Evolutionary conservation across 352 stramenopile species (phyloP), one percentile per base, ranked within the genome.

Genomic region (Salisapilia sapeloensis): DNA sequence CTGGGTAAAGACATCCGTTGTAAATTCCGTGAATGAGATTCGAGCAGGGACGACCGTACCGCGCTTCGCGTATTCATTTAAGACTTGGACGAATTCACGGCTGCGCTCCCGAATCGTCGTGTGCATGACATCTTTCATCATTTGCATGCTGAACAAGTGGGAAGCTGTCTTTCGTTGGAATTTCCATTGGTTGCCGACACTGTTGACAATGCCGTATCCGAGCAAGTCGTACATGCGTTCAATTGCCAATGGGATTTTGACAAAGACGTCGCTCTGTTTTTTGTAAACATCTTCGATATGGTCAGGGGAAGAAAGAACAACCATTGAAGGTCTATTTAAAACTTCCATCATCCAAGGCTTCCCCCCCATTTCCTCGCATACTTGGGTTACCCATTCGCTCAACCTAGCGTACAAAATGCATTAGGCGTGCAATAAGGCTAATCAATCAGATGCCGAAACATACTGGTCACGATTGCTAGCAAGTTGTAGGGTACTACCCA

Each of bases 131-230:
- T 62, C 48, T 25, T 51, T 53, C 34, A 70, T 56, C 50, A 52
- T 60, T 17, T 60, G 40, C 39, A 60, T 61, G 11, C 62, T 75
- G 25, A 91, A 87, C 2, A 94, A 67, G 40, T 93, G 80, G 42
- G 69, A 90, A 38, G 78, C 72, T 0, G 49, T 76, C 37, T 85
- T 85, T 24, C 72, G 63, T 29, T 89, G 72, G 25, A 56, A 46
- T 16, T 50, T 51, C 72, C 72, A 89, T 24, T 43, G 29, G 10
- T 41, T 40, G 22, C 56, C 55, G 28, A 75, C 57, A 10, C 36
- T 28, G 13, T 38, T 42, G 34, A 77, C 65, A 31, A 77, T 75
- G 6, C 65, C 66, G 9, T 66, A 46, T 24, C 75, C 71, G 22
- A 91, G 62, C 10, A 89, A 26, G 41, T 79, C 52, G 6, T 44